A percentile compares a stretch with the other conserved stretches of the same genome.
Evolutionary conservation across 2,329 filamentous ascomycete genomes (phyloP).

Genomic region (Phyllachora maydis): DNA sequence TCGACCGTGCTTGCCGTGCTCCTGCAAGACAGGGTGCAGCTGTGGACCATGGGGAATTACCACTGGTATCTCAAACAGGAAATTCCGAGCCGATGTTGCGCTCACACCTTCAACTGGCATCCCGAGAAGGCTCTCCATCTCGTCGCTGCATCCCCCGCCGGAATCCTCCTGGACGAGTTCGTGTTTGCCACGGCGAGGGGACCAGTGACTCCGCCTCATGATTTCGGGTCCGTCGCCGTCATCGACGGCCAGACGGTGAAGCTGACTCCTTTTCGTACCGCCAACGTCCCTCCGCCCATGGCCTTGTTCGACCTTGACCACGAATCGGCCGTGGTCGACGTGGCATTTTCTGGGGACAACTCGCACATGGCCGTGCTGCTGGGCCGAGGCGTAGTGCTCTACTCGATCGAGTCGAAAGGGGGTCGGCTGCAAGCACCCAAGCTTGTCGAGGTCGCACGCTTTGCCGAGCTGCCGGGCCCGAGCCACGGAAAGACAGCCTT

Average conservation of each 20-base stretch:
- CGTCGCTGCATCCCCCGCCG: conserved; percentile 24
- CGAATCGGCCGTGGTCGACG: conserved; percentile 45
- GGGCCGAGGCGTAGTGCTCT: conserved; percentile 42
- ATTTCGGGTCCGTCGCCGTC: conserved; percentile 62
- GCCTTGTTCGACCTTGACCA: conserved; percentile 53
- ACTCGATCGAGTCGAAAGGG: conserved; percentile 44
- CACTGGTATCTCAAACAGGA: conserved; percentile 97
- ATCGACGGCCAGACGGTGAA: conserved; percentile 68
- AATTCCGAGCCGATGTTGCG: conserved; percentile 26
- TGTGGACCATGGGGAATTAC: conserved; percentile 96
- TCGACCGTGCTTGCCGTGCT: conserved; percentile 78
- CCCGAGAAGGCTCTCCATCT: conserved; percentile 62
- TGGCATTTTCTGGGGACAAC: conserved; percentile 48
- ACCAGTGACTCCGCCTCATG: conserved; percentile 47
- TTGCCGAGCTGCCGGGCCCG: conserved; percentile 1
- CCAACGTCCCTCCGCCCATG: conserved; percentile 88
- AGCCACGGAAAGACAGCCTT: conserved; percentile 6
- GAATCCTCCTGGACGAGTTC: conserved; percentile 42
- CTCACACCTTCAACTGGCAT: conserved; percentile 46
- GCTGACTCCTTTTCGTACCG: conserved; percentile 63
- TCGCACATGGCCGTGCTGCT: conserved; percentile 54
- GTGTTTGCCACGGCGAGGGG: conserved; percentile 48
- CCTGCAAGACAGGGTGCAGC: conserved; percentile 53
- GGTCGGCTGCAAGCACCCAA: conserved; percentile 24
- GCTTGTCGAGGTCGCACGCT: conserved; percentile 8